Evolutionary conservation across 2,329 filamentous ascomycete genomes (phyloP).

Genomic region (Bipolaris gigantea): DNA sequence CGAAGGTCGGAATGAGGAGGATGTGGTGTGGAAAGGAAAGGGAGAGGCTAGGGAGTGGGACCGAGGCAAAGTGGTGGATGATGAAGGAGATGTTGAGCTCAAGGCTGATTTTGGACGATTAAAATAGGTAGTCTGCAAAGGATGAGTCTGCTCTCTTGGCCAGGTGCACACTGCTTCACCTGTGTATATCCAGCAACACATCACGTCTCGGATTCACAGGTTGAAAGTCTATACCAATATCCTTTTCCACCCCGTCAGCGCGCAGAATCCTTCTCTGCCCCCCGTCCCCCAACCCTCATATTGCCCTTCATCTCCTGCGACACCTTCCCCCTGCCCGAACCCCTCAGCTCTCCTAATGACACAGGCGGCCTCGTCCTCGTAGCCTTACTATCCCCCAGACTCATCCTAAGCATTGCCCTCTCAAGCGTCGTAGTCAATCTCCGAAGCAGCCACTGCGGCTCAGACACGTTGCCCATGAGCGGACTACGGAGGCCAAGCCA

Average conservation of each 20-base stretch:
- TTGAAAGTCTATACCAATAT: not conserved
- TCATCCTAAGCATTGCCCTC: constrained; percentile 38
- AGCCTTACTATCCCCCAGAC: constrained; percentile 17
- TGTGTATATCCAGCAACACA: no score
- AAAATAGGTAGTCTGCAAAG: constrained; percentile 13
- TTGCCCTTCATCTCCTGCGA: constrained; percentile 10
- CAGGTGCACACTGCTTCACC: not conserved
- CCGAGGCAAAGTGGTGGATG: constrained; percentile 62
- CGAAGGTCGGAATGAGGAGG: constrained; percentile 62
- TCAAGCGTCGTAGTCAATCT: constrained; percentile 62
- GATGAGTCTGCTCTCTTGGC: not conserved
- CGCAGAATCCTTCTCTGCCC: not conserved
- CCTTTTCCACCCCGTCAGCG: not conserved
- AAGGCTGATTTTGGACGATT: constrained; percentile 53
- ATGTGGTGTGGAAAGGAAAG: constrained; percentile 71
- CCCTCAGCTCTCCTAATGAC: constrained; percentile 13
- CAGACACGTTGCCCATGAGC: constrained; percentile 67
- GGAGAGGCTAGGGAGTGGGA: constrained; percentile 72
- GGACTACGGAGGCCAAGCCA: constrained; percentile 73
- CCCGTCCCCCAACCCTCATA: constrained; percentile 12
- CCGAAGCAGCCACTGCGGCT: constrained; percentile 74
- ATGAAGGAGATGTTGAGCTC: constrained; percentile 57
- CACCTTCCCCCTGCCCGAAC: not conserved
- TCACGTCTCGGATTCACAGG: not conserved
- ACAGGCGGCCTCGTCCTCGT: constrained; percentile 35